Percentiles rank a stretch among this genome's conserved stretches.
Conservation (phyloP, 805 yeast genomes). For the Metschnikowia peoriensis region DNA sequence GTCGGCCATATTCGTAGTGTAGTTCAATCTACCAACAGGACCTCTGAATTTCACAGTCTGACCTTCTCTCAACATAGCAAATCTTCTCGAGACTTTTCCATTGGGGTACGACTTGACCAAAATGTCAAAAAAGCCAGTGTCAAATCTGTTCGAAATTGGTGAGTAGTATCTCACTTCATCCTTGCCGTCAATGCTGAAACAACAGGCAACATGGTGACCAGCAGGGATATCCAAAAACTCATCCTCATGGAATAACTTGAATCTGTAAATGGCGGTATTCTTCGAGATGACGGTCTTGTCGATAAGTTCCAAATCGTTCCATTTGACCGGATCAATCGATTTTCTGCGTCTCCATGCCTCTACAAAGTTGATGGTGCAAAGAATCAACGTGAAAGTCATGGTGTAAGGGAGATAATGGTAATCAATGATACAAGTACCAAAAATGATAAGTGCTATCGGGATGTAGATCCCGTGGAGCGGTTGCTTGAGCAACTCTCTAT, state of each 20-base stretch:
- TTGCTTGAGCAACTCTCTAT: conserved; percentile 56
- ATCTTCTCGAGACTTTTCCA: conserved; percentile 65
- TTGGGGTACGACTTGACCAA: conserved; percentile 72
- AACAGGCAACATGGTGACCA: conserved; percentile 73
- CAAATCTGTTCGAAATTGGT: conserved; percentile 70
- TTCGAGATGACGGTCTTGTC: conserved; percentile 73
- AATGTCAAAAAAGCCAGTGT: conserved; percentile 72
- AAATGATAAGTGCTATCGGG: conserved; percentile 58
- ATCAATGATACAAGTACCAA: conserved; percentile 58
- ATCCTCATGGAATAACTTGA: conserved; percentile 57
- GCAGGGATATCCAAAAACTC: conserved; percentile 67
- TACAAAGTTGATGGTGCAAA: conserved; percentile 35
- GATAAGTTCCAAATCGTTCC: conserved; percentile 65
- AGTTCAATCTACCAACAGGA: conserved; percentile 72
- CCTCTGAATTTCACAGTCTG: conserved; percentile 71
- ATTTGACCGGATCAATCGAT: conserved; percentile 49
- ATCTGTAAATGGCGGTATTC: conserved; percentile 72
- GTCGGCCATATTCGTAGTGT: conserved; percentile 55
- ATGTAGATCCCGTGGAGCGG: conserved; percentile 77
- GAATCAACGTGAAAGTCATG: conserved; percentile 31
- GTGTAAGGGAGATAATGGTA: conserved; percentile 49
- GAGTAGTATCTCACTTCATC: conserved; percentile 67
- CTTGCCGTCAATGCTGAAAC: conserved; percentile 46
- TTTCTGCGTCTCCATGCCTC: conserved; percentile 42
- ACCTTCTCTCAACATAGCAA: conserved; percentile 65